Conservation (phyloP, 2,329 filamentous ascomycete genomes). For the Cordyceps cicadae region DNA sequence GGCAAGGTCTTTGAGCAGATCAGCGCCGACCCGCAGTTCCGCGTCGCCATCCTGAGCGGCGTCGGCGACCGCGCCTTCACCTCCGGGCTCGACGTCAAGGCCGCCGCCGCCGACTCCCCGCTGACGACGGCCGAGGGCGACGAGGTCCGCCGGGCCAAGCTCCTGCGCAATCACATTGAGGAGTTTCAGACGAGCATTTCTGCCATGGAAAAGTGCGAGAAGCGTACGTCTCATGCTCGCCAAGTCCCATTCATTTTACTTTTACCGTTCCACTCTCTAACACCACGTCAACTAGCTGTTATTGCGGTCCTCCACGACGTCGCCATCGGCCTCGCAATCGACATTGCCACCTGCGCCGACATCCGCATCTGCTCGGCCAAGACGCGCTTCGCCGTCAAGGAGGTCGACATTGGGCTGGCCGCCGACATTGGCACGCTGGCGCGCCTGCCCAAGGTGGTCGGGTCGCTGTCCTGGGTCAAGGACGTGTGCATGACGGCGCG, state of each 20-base stretch:
- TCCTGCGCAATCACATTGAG: conserved; percentile 58
- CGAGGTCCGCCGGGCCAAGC: conserved; percentile 53
- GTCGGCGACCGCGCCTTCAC: conserved; percentile 80
- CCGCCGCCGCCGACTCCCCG: conserved; percentile 48
- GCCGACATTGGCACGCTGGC: conserved; percentile 71
- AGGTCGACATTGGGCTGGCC: conserved; percentile 74
- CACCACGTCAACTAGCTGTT: conserved; percentile 47
- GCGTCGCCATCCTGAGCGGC: conserved; percentile 70
- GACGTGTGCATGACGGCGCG: conserved; percentile 67
- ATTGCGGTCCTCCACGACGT: conserved; percentile 75
- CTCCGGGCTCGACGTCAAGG: conserved; percentile 73
- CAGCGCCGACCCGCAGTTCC: conserved; percentile 62
- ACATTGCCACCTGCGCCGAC: conserved; percentile 62
- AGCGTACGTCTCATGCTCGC: conserved; percentile 49
- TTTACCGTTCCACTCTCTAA: neutral
- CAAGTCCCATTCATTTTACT: no score
- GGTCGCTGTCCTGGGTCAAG: conserved; percentile 67
- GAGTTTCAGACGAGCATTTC: conserved; percentile 76
- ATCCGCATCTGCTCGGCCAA: conserved; percentile 56
- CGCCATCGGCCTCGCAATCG: conserved; percentile 68
- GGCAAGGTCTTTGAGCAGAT: conserved; percentile 63
- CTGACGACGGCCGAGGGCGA: conserved; percentile 38
- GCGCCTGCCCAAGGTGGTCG: conserved; percentile 65
- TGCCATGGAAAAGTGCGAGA: conserved; percentile 77
- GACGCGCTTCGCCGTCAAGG: conserved; percentile 63